phyloP scores from a whole-genome alignment of 2,329 filamentous ascomycete species.

The Dactylellina parvicollis region DNA sequence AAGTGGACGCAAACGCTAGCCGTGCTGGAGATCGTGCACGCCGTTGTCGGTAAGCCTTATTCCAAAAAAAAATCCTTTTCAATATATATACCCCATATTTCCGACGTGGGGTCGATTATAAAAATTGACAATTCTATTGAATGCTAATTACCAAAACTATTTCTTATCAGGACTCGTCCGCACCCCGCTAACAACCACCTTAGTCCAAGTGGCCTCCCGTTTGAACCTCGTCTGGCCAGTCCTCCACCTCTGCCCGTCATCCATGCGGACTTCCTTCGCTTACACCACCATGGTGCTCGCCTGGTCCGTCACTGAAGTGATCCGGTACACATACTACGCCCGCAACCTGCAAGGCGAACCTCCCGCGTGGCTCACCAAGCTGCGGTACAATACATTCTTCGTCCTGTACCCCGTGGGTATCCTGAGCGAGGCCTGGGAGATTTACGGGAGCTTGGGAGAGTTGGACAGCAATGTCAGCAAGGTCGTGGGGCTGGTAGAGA shows the following conservation, averaged over 20 bases:
- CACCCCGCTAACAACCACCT: conserved; percentile 82
- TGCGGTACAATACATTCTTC: conserved; percentile 92
- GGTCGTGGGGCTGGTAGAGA: conserved; percentile 30
- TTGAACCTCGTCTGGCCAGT: conserved; percentile 90
- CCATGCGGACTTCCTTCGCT: conserved; percentile 69
- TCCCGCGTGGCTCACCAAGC: conserved; percentile 76
- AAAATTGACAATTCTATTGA: neutral
- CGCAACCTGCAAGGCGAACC: conserved; percentile 72
- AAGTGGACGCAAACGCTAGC: conserved; percentile 87
- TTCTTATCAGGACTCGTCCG: conserved; percentile 76
- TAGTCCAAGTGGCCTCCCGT: conserved; percentile 88
- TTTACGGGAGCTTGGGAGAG: conserved; percentile 75
- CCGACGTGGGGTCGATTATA: too few relatives aligned
- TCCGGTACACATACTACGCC: conserved; percentile 92
- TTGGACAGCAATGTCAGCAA: conserved; percentile 61
- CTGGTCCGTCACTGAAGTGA: conserved; percentile 90
- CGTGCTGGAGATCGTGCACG: conserved; percentile 83
- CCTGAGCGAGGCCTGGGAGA: conserved; percentile 82
- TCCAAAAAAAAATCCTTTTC: neutral
- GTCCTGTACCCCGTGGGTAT: conserved; percentile 93
- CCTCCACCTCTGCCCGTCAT: conserved; percentile 74
- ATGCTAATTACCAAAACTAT: conserved; percentile 7
- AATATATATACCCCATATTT: too few relatives aligned
- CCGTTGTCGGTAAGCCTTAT: conserved; percentile 71
- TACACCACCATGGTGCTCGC: conserved; percentile 84